Evolutionary conservation across 2,329 filamentous ascomycete species (phyloP).

Genomic region (Epichloe aotearoae): DNA sequence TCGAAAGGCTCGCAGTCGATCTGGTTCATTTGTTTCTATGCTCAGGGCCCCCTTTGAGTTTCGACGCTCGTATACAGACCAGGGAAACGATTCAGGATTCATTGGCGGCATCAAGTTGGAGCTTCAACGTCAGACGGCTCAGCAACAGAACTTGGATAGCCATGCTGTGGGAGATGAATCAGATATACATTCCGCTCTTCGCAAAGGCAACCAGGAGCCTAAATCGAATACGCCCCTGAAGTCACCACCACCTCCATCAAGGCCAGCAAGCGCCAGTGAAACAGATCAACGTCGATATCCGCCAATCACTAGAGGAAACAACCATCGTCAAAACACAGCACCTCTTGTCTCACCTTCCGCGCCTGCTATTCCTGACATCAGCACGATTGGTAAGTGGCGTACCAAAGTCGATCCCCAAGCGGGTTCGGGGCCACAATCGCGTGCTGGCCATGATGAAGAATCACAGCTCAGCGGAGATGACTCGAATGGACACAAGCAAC

Average conservation of each 20-base stretch:
- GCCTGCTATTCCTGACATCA: constrained; percentile 16
- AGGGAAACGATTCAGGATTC: constrained; percentile 21
- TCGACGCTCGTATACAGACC: constrained; percentile 20
- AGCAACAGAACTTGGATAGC: constrained; percentile 16
- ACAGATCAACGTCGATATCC: constrained; percentile 21
- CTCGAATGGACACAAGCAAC: not conserved
- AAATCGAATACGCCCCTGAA: constrained; percentile 18
- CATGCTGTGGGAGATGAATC: constrained; percentile 14
- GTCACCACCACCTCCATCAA: constrained; percentile 9
- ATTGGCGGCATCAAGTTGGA: constrained; percentile 29
- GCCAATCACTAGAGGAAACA: constrained; percentile 23
- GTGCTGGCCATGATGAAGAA: not conserved
- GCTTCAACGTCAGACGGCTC: constrained; percentile 21
- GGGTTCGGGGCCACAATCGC: not conserved
- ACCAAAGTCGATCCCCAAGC: constrained; percentile 14
- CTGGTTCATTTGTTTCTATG: constrained; percentile 24
- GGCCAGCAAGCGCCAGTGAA: constrained; percentile 5
- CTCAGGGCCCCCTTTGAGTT: constrained; percentile 23
- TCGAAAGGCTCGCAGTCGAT: constrained; percentile 18
- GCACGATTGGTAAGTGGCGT: constrained; percentile 21
- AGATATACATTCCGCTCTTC: constrained; percentile 22
- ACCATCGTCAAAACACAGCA: constrained; percentile 13
- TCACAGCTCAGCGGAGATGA: not conserved
- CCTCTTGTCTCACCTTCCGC: constrained; percentile 15
- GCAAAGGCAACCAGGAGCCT: constrained; percentile 13